Evolutionary conservation across 1,284 basidiomycete species (phyloP), one percentile per base, ranked within the genome.

Genomic region (Leccinum solheimii): DNA sequence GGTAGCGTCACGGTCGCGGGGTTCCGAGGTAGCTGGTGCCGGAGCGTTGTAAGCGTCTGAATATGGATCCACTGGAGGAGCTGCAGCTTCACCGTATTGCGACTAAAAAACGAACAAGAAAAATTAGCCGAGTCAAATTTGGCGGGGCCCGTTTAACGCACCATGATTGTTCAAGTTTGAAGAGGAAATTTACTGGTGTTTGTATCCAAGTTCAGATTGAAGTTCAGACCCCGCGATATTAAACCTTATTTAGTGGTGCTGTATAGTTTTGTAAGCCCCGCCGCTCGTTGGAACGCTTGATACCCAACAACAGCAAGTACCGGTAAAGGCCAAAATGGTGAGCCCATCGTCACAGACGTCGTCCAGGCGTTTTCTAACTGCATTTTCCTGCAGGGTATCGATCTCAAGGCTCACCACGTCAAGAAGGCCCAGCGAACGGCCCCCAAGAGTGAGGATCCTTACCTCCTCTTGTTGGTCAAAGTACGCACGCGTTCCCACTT

Each of bases 361-460:
- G 67, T 60, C 64, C 40, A 68, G 60, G 26, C 16, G 27, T 57
- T 57, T 62, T 56, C 54, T 62, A 66, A 64, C 68, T 72, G 40
- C 68, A 23, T 53, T 40, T 14, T 14, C 5, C 10, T 61, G 53
- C 69, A 96, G 96, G 97, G 97, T 92, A 98, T 98, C 83, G 97
- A 99, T 82, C 90, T 98, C 81, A 85, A 87, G 78, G 84, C 86
- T 81, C 97, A 98, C 85, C 97, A 99, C 89, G 96, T 98, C 88
- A 98, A 94, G 90, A 98, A 97, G 87, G 91, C 96, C 74, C 84
- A 88, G 77, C 90, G 97, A 72, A 92, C 92, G 70, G 95, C 95
- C 68, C 97, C 97, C 79, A 94, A 94, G 86, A 97, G 94, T 78
- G 94, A 98, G 92, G 97, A 99, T 81, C 96, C 97, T 40, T 98